Evolutionary conservation across 1,139 yeast species (phyloP), one percentile per base, ranked within the genome.

Genomic region (Yamadazyma friedrichii): DNA sequence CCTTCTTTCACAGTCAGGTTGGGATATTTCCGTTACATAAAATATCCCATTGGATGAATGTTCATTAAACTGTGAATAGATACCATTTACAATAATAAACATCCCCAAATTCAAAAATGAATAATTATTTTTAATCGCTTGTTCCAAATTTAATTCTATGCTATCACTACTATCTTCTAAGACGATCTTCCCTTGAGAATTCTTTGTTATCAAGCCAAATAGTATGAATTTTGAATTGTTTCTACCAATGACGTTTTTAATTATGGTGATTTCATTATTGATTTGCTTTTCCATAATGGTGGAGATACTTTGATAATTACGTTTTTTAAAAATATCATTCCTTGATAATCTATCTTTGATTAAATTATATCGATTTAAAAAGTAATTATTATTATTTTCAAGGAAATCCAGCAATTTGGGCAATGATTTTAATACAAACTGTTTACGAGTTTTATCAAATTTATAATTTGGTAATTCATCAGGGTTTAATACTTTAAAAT

Each of bases 1-100:
- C 45, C 98, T 69, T 50, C 78, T 70, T 58, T 93, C 98, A 2
- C 89, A 84, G 0, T 95, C 91, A 1, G 98, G 98, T 45, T 88
- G 96, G 1, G 87, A 87, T 40, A 91, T 71, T 11, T 85, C 77
- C 29, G 86, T 76, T 1, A 86, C 95, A 48, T 84, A 80, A 55
- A 93, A 89, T 38, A 70, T 64, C 3, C 78, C 78, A 22, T 74
- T 72, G 24, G 67, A 59, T 30, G 65, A 63, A 39, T 61, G 56
- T 15, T 60, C 59, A 17, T 84, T 85, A 15, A 80, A 76, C 6
- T 80, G 82, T 0, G 88, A 77, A 54, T 87, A 88, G 17, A 88
- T 79, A 11, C 99, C 99, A 55, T 89, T 95, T 34, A 85, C 85
- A 4, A 91, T 67, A 1, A 88, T 79, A 52, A 85, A 81, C 70